A percentile compares a stretch with the other conserved stretches of the same genome.
Evolutionary conservation across 176 grass and related monocot species (phyloP).

Genomic region (Dactylis glomerata): DNA sequence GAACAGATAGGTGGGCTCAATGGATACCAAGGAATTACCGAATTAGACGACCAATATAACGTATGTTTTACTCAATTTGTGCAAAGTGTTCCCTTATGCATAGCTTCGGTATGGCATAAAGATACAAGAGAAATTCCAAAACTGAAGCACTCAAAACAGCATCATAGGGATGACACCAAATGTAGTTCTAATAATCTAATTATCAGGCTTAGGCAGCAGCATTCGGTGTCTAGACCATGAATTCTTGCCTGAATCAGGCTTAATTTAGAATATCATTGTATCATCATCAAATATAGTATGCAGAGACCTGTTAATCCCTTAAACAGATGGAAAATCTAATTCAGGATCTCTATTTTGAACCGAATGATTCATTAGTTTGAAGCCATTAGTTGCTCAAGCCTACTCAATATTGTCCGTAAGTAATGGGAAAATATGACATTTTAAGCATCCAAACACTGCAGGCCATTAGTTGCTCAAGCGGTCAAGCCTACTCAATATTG

Average conservation of each 20-base stretch:
- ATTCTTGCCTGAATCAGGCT: conserved; percentile 21
- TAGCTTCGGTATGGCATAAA: neutral
- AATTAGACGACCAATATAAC: neutral
- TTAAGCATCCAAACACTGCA: no score
- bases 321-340: conserved; percentile 22
- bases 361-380: no score
- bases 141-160: neutral
- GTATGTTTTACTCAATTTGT: neutral
- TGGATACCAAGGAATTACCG: neutral
- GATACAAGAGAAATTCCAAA: conserved; percentile 21
- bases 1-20: no score
- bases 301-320: conserved; percentile 22
- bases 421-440: no score
- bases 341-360: no score
- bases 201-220: conserved; percentile 17
- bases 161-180: conserved; percentile 28
- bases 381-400: no score
- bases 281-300: neutral
- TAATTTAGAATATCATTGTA: no score
- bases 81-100: neutral
- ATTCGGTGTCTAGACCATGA: neutral
- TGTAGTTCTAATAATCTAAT: conserved; percentile 14
- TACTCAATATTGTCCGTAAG: no score
- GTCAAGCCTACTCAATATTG: no score
- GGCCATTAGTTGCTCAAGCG: no score